Percentiles rank a stretch among this genome's conserved stretches.
These are phyloP conservation scores for Toxicodendron radicans DNA, from an alignment of 345 rosid species.

Conservation along the genomic window DNA sequence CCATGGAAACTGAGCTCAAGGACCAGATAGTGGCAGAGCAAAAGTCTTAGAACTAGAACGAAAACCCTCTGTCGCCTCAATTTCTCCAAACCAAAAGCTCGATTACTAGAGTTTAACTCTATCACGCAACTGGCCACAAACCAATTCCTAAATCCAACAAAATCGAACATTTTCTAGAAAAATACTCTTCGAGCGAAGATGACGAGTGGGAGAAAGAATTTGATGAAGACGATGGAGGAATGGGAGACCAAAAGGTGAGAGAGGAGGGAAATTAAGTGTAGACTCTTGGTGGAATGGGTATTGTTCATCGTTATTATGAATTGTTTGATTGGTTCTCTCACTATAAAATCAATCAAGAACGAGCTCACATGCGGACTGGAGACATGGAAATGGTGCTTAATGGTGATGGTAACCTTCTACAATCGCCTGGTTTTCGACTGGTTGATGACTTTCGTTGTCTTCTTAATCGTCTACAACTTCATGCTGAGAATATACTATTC, in stretches of 20 bases:
- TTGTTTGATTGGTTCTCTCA: slow-evolving; percentile 38
- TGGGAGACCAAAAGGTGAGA: not conserved
- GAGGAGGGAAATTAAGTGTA: slow-evolving; percentile 27
- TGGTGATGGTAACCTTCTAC: slow-evolving; percentile 42
- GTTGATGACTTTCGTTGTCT: slow-evolving; percentile 32
- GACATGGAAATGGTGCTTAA: slow-evolving; percentile 58
- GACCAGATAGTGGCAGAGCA: not conserved
- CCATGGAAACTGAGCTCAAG: not conserved
- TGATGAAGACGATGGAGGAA: slow-evolving; percentile 8
- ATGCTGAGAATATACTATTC: too few species aligned
- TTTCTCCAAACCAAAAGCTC: slow-evolving; percentile 3
- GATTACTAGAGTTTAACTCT: not conserved
- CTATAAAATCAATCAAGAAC: slow-evolving; percentile 22
- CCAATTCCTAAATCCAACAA: not conserved
- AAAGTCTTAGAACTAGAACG: not conserved
- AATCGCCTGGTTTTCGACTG: slow-evolving; percentile 41
- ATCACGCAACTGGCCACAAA: not conserved
- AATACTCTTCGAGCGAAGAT: not conserved
- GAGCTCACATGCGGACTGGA: slow-evolving; percentile 25
- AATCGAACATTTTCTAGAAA: not conserved
- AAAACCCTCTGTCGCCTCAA: not conserved
- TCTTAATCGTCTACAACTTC: slow-evolving; percentile 41
- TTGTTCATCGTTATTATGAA: slow-evolving; percentile 38
- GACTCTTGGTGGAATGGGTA: slow-evolving; percentile 34
- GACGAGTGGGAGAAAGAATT: not conserved